These are phyloP conservation scores for Erysimum cheiri DNA, from an alignment of 441 rosid genomes.

Conservation along the genomic window DNA sequence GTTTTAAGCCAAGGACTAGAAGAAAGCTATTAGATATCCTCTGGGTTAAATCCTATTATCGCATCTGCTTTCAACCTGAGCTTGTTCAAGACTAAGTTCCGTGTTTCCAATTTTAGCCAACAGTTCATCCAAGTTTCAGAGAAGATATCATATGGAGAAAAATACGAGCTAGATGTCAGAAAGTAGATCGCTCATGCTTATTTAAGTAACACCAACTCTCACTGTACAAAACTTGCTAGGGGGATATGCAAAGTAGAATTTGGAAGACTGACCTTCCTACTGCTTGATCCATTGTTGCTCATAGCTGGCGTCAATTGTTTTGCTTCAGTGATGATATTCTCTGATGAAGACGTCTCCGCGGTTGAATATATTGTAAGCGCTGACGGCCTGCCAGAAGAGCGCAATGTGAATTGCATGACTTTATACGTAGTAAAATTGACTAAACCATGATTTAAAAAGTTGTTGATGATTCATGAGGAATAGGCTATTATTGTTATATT, in stretches of 20 bases:
- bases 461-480: background rate
- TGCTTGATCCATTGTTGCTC: conserved; percentile 65
- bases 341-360: conserved; percentile 68
- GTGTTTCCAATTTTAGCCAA: background rate
- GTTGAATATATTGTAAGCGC: conserved; percentile 54
- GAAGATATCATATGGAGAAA: background rate
- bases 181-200: background rate
- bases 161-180: background rate
- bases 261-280: conserved; percentile 66
- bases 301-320: conserved; percentile 64
- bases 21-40: conserved; percentile 5
- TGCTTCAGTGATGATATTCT: conserved; percentile 68
- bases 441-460: background rate
- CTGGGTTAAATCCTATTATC: background rate
- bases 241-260: conserved; percentile 3
- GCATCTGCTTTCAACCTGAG: background rate
- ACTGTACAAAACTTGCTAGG: background rate
- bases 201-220: conserved; percentile 23
- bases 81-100: background rate
- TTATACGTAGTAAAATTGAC: background rate
- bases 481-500: background rate
- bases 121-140: conserved; percentile 19
- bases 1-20: background rate
- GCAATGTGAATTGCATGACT: conserved; percentile 10
- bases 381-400: conserved; percentile 61